Conservation (phyloP, 805 yeast species). For the Isabelozyma rhagii region DNA sequence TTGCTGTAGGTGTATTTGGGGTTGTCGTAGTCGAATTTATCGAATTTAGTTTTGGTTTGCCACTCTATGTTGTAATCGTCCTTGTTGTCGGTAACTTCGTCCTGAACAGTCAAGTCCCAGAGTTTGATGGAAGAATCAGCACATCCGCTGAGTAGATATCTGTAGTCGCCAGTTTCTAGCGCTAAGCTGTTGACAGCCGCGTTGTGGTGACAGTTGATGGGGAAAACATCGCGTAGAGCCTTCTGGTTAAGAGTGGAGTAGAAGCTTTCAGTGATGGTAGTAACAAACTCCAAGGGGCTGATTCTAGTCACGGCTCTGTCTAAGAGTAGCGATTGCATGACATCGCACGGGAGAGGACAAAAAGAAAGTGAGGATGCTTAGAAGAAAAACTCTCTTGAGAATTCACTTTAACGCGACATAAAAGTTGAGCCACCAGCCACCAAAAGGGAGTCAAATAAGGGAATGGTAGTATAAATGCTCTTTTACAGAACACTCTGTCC, state of each 20-base stretch:
- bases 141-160: conserved; percentile 64
- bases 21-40: conserved; percentile 30
- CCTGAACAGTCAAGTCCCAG: conserved; percentile 51
- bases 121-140: conserved; percentile 66
- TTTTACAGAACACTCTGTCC: too few relatives aligned
- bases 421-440: too few relatives aligned
- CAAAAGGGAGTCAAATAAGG: neutral
- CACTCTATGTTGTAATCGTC: conserved; percentile 3
- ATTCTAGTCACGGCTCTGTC: conserved; percentile 30
- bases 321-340: conserved; percentile 37
- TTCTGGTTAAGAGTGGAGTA: conserved; percentile 26
- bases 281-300: conserved; percentile 30
- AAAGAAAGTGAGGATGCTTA: neutral
- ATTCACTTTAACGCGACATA: too few relatives aligned
- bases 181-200: conserved; percentile 61
- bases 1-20: conserved; percentile 20
- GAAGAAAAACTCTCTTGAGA: neutral
- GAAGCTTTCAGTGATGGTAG: conserved; percentile 33
- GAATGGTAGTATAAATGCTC: neutral
- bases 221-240: conserved; percentile 27
- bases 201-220: conserved; percentile 40
- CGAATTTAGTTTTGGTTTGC: conserved; percentile 12
- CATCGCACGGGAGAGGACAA: neutral
- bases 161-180: conserved; percentile 44
- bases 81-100: conserved; percentile 6